Conservation (phyloP, 441 rosid genomes). For the Gossypium schwendimanii region DNA sequence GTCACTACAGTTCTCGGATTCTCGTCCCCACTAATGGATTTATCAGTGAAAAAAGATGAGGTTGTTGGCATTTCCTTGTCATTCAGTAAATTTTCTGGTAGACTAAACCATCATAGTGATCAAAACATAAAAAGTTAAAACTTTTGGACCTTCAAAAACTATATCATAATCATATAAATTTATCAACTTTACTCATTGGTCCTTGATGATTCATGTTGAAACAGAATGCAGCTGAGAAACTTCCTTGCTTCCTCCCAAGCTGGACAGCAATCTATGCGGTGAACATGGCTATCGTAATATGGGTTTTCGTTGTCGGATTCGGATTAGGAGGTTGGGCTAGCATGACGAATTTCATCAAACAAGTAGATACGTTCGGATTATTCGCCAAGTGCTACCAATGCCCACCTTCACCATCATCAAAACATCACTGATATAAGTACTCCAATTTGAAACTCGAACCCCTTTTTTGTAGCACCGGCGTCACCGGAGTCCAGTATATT, state of each 20-base stretch:
- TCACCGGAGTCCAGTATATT: not conserved
- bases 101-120: slow-evolving; percentile 1
- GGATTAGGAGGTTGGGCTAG: slow-evolving; percentile 63
- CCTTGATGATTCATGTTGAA: not conserved
- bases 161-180: not conserved
- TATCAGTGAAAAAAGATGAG: slow-evolving; percentile 6
- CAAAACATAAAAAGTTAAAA: not conserved
- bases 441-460: no score
- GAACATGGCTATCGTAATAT: slow-evolving; percentile 33
- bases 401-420: slow-evolving; percentile 25
- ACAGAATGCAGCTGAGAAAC: slow-evolving; percentile 50
- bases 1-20: not conserved
- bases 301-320: slow-evolving; percentile 48
- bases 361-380: slow-evolving; percentile 53
- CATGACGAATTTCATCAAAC: slow-evolving; percentile 43
- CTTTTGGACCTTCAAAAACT: not conserved
- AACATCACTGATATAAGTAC: slow-evolving; percentile 24
- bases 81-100: not conserved
- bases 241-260: slow-evolving; percentile 37
- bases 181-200: not conserved
- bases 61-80: slow-evolving; percentile 31
- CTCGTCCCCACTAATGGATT: not conserved
- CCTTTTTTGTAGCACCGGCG: not conserved
- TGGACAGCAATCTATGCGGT: slow-evolving; percentile 40
- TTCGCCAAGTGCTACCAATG: slow-evolving; percentile 62